phyloP scores from a whole-genome alignment of 2,329 filamentous ascomycete genomes.

The Microdochium trichocladiopsis region DNA sequence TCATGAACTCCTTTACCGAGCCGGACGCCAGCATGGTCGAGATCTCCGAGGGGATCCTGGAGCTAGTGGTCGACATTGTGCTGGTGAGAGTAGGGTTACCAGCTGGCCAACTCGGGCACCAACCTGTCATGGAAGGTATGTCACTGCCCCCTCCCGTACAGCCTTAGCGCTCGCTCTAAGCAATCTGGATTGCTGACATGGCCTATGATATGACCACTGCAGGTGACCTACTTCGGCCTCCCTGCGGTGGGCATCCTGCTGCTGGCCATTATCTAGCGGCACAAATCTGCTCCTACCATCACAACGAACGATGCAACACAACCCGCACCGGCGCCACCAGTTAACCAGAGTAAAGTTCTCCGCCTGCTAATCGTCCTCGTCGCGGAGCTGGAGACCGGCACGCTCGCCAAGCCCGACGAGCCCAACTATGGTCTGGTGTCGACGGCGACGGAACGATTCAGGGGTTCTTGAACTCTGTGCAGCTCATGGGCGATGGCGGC shows the following conservation, averaged over 20 bases:
- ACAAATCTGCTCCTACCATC: not conserved
- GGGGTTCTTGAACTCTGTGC: not conserved
- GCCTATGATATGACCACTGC: no score
- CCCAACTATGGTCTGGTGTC: constrained; percentile 19
- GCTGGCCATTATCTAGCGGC: constrained; percentile 15
- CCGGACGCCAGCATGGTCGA: constrained; percentile 14
- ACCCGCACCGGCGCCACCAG: not conserved
- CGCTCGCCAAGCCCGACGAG: constrained; percentile 14
- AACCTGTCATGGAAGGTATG: constrained; percentile 23
- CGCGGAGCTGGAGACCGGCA: constrained; percentile 20
- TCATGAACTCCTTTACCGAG: constrained; percentile 11
- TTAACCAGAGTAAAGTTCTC: constrained; percentile 10
- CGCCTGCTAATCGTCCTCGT: constrained; percentile 22
- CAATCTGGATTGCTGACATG: no score
- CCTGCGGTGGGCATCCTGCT: constrained; percentile 24
- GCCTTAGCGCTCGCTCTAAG: no score
- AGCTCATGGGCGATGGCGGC: not conserved
- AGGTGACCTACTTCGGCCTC: constrained; percentile 22
- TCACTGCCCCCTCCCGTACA: no score
- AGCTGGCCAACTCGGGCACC: constrained; percentile 23
- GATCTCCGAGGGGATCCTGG: constrained; percentile 18
- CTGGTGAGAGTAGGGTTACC: constrained; percentile 18
- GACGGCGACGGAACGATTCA: constrained; percentile 19
- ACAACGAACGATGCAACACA: not conserved
- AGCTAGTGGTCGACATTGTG: constrained; percentile 18